These are phyloP conservation scores for Solanum etuberosum DNA, from an alignment of 257 asterid genomes.

Conservation along the genomic window DNA sequence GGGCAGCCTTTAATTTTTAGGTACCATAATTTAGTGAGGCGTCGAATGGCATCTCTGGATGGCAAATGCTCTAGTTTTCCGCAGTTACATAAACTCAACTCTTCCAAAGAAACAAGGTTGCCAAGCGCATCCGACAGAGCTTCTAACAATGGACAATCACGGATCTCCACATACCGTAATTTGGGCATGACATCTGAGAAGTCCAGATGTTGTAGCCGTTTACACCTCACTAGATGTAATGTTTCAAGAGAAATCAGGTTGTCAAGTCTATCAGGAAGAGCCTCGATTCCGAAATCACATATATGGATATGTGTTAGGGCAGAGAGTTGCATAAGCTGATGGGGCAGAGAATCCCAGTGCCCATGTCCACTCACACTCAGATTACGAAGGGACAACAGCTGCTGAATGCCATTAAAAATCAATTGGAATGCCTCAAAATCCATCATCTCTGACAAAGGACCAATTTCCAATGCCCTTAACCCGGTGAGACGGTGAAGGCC, in stretches of 20 bases:
- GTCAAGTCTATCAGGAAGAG: neutral
- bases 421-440: neutral
- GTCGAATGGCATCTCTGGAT: neutral
- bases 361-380: neutral
- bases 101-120: neutral
- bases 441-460: neutral
- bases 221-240: accelerated
- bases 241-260: neutral
- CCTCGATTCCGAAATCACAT: neutral
- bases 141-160: neutral
- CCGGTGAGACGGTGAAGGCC: neutral
- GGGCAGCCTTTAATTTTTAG: no score
- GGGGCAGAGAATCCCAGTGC: neutral
- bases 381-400: neutral
- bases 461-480: neutral
- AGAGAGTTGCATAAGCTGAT: conserved; percentile 9
- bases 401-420: neutral
- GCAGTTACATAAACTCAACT: accelerated
- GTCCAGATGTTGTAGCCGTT: neutral
- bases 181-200: no score
- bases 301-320: neutral
- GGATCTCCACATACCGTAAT: neutral
- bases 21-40: neutral
- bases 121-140: neutral
- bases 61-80: neutral